Evolutionary conservation across 768 basidiomycete species (phyloP).

Genomic region (Phanerochaete sordida): DNA sequence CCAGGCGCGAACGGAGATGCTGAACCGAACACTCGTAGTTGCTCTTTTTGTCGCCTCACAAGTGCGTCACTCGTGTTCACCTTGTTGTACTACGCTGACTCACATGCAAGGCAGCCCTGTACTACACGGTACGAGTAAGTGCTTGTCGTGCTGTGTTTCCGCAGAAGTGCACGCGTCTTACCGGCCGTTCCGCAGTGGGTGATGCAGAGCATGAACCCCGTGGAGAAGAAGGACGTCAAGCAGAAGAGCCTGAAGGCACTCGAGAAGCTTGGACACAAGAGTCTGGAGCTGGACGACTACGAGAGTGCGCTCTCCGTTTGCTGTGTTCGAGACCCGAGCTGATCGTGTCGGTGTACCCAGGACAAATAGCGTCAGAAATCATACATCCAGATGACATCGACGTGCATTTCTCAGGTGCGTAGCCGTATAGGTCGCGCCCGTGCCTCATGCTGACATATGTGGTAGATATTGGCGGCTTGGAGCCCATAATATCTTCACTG

Average conservation of each 20-base stretch:
- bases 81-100: background rate
- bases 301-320: constrained; percentile 55
- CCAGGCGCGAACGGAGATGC: background rate
- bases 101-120: constrained; percentile 63
- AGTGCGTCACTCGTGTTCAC: constrained; percentile 29
- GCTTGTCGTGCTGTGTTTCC: background rate
- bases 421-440: background rate
- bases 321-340: background rate
- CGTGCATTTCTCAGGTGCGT: constrained; percentile 67
- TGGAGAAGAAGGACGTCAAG: constrained; percentile 54
- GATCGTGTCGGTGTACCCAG: constrained; percentile 31
- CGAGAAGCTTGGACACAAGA: constrained; percentile 65
- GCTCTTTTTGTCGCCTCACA: constrained; percentile 48
- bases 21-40: constrained; percentile 23
- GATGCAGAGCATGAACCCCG: constrained; percentile 40
- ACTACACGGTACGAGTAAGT: constrained; percentile 70
- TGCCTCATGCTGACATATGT: background rate
- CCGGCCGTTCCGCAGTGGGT: constrained; percentile 51
- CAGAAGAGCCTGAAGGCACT: constrained; percentile 67
- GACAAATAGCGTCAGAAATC: constrained; percentile 86
- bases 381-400: constrained; percentile 89
- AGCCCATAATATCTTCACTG: constrained; percentile 83
- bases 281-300: constrained; percentile 84
- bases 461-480: constrained; percentile 89
- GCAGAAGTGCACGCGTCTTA: background rate